Percentiles rank a stretch among this genome's conserved stretches.
phyloP scores from a whole-genome alignment of 305 asterid genomes.

The Fraxinus baroniana region DNA sequence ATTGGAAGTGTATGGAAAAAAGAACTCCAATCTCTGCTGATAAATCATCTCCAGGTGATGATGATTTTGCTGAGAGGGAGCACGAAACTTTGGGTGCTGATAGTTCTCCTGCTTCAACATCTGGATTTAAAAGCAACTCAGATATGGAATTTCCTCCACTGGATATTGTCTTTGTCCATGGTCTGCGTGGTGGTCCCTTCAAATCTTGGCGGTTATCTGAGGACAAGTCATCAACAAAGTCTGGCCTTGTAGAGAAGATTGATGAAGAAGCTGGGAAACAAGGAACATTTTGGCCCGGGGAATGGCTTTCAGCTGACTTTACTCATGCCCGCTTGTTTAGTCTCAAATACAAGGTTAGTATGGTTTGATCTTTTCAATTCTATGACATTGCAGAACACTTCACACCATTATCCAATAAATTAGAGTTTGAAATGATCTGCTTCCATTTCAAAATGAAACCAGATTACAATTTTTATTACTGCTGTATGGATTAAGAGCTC shows the following conservation, averaged over 20 bases:
- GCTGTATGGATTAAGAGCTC: background rate
- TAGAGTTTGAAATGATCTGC: background rate
- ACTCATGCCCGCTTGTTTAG: conserved; percentile 91
- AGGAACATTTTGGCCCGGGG: conserved; percentile 99
- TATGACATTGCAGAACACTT: conserved; percentile 11
- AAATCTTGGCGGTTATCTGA: conserved; percentile 97
- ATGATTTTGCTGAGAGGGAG: conserved; percentile 43
- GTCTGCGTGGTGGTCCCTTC: conserved; percentile 97
- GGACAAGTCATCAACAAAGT: conserved; percentile 92
- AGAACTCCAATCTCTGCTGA: conserved; percentile 30
- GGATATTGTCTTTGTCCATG: conserved; percentile 91
- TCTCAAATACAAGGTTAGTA: conserved; percentile 82
- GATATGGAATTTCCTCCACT: conserved; percentile 55
- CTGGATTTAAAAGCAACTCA: conserved; percentile 50
- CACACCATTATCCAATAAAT: conserved; percentile 1
- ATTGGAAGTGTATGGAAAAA: conserved; percentile 73
- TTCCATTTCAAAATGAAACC: background rate
- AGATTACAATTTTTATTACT: background rate
- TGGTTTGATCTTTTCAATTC: background rate
- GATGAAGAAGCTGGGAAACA: conserved; percentile 97
- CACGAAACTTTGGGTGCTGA: conserved; percentile 33
- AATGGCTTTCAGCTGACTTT: conserved; percentile 94
- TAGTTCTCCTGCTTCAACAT: conserved; percentile 48
- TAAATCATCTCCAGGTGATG: conserved; percentile 34
- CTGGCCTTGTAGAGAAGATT: conserved; percentile 98